Evolutionary conservation across 2,329 filamentous ascomycete genomes (phyloP).

Genomic region (Tolypocladium ovalisporum): DNA sequence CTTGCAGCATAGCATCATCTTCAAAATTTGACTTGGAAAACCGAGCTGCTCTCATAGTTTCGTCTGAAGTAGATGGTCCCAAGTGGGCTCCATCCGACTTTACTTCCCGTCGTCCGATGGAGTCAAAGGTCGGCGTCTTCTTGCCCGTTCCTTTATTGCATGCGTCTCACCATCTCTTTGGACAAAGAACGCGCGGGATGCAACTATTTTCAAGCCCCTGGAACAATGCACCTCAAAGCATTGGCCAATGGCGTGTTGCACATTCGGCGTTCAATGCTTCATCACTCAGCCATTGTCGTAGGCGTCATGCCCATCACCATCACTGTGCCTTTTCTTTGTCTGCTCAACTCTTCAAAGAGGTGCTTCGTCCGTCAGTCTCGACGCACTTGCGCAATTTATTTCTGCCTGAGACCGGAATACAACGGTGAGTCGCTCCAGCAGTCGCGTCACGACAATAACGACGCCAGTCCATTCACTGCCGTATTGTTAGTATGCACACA

Average conservation of each 20-base stretch:
- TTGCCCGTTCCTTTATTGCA: too few species aligned
- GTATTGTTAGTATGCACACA: too few species aligned
- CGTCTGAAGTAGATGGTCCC: too few species aligned
- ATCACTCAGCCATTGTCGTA: neutral
- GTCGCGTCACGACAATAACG: neutral
- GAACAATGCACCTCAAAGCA: neutral
- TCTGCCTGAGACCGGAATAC: neutral
- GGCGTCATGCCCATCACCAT: neutral
- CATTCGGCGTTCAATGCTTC: neutral
- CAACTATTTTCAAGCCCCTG: too few species aligned
- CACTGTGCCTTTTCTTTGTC: neutral
- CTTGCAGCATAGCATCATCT: too few species aligned
- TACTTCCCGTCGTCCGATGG: too few species aligned
- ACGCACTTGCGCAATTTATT: neutral
- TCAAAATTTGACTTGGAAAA: too few species aligned
- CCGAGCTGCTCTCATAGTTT: too few species aligned
- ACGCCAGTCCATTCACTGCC: neutral
- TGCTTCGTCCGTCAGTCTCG: neutral
- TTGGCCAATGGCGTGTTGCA: neutral
- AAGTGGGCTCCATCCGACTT: too few species aligned
- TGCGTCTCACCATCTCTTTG: too few species aligned
- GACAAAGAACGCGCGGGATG: neutral
- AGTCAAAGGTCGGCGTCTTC: too few species aligned
- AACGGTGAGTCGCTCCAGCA: neutral
- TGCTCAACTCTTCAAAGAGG: neutral